Evolutionary conservation across 148 eudicot species (phyloP).

Genomic region (Rhododendron kiyosumense): DNA sequence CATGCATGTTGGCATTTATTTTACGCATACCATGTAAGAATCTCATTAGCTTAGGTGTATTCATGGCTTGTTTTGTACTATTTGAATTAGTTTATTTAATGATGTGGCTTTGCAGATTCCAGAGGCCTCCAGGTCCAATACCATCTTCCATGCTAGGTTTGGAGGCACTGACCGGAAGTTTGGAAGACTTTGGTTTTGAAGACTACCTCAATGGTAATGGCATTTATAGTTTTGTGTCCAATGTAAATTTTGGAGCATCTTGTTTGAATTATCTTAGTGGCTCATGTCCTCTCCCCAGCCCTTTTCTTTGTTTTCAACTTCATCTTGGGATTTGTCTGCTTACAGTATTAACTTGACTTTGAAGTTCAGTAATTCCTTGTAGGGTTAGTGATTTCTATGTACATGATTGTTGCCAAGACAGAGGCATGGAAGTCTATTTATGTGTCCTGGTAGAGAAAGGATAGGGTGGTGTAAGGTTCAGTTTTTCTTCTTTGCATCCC

Average conservation of each 20-base stretch:
- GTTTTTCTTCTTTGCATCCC: neutral
- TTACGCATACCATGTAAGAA: neutral
- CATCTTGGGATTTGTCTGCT: neutral
- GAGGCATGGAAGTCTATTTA: neutral
- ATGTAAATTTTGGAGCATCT: neutral
- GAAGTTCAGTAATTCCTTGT: neutral
- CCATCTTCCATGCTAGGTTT: conserved; percentile 88
- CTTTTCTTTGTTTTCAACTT: neutral
- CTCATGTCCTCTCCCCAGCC: neutral
- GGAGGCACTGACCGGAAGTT: conserved; percentile 63
- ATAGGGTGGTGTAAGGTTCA: neutral
- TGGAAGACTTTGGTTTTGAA: conserved; percentile 80
- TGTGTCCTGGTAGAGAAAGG: neutral
- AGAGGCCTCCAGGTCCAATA: conserved; percentile 83
- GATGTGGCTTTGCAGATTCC: conserved; percentile 53
- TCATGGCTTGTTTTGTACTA: no score
- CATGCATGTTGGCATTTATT: neutral
- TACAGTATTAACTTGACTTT: neutral
- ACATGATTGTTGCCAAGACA: neutral
- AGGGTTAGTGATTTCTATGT: neutral
- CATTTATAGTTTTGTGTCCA: neutral
- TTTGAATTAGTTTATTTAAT: neutral
- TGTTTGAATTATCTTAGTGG: neutral
- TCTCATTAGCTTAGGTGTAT: neutral
- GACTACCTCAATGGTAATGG: conserved; percentile 77